phyloP scores from a whole-genome alignment of 805 yeast species.

The Candida anglica region DNA sequence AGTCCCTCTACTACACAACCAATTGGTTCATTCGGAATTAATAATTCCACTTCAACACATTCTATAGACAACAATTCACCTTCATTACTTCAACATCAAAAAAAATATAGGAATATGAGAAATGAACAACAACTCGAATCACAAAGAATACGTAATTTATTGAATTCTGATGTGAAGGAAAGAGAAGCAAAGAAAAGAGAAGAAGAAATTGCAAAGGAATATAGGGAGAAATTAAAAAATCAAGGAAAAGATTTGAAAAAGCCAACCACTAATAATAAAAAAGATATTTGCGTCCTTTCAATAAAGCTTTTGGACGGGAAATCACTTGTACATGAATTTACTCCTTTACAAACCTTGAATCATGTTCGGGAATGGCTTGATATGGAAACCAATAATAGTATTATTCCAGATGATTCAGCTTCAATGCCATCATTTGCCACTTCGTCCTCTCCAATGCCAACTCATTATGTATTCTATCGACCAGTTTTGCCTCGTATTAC shows the following conservation, averaged over 20 bases:
- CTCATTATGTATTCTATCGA: slow-evolving; percentile 35
- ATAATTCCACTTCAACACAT: too few species aligned
- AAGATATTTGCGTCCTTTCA: slow-evolving; percentile 41
- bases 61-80: too few species aligned
- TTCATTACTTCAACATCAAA: background rate
- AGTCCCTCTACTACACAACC: background rate
- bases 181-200: slow-evolving; percentile 18
- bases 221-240: slow-evolving; percentile 1
- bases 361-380: slow-evolving; percentile 64
- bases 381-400: slow-evolving; percentile 30
- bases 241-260: background rate
- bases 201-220: slow-evolving; percentile 9
- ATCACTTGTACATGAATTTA: slow-evolving; percentile 50
- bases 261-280: background rate
- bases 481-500: slow-evolving; percentile 48
- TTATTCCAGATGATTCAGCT: slow-evolving; percentile 37
- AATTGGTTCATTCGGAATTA: background rate
- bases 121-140: slow-evolving; percentile 48
- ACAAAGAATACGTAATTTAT: slow-evolving; percentile 48
- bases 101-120: slow-evolving; percentile 12
- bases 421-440: slow-evolving; percentile 49
- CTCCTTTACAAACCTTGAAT: slow-evolving; percentile 39
- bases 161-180: slow-evolving; percentile 52
- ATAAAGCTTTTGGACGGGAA: slow-evolving; percentile 68
- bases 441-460: slow-evolving; percentile 55